Conservation (phyloP, 2,329 filamentous ascomycete genomes). For the Lachnellula hyalina region DNA sequence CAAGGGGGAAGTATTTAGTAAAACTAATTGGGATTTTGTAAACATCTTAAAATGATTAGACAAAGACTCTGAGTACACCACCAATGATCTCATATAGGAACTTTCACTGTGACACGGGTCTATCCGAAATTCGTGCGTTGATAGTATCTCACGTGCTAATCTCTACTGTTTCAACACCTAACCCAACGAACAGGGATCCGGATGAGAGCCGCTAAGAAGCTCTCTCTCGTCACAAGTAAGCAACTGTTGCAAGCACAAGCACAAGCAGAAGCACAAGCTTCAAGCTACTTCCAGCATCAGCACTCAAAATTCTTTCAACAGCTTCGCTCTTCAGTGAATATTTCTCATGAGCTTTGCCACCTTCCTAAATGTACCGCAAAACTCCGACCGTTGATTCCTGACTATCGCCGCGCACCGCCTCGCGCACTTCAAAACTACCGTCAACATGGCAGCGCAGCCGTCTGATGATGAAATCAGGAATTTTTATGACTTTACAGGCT, state of each 20-base stretch:
- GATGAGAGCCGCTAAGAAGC: neutral
- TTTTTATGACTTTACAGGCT: slow-evolving; percentile 12
- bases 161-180: neutral
- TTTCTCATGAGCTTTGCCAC: neutral
- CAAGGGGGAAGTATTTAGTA: too few species aligned
- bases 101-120: neutral
- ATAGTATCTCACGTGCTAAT: neutral
- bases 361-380: neutral
- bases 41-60: too few species aligned
- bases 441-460: slow-evolving; percentile 23
- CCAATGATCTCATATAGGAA: neutral
- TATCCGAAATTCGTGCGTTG: neutral
- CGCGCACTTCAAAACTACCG: slow-evolving; percentile 2
- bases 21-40: too few species aligned
- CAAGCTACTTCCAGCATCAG: neutral
- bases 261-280: neutral
- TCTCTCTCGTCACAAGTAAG: neutral
- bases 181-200: too few species aligned
- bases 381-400: too few species aligned
- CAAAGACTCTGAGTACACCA: too few species aligned
- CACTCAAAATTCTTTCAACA: neutral
- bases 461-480: slow-evolving; percentile 19
- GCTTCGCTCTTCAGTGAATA: neutral
- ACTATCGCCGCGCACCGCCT: too few species aligned
- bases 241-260: too few species aligned